These are phyloP conservation scores for Xerocomellus chrysenteron DNA, from an alignment of 768 basidiomycete species.

Conservation along the genomic window DNA sequence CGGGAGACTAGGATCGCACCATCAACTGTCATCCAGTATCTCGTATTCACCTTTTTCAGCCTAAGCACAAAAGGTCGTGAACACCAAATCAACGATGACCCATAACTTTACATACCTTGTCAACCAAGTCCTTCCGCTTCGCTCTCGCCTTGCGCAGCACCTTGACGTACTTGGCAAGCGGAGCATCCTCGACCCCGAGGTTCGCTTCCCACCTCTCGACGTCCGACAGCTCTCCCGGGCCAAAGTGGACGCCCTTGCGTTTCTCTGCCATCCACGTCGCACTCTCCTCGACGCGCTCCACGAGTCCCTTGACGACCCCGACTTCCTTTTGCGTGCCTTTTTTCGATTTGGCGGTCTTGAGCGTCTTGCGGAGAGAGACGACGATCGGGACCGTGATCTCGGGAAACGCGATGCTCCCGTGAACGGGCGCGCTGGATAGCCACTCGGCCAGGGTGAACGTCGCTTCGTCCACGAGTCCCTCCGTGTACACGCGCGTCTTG, in stretches of 20 bases:
- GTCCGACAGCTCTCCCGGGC: conserved; percentile 65
- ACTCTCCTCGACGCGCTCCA: conserved; percentile 88
- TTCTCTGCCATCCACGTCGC: conserved; percentile 72
- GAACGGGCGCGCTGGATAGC: conserved; percentile 66
- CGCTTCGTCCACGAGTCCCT: conserved; percentile 81
- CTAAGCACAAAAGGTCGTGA: conserved; percentile 34
- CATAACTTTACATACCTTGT: conserved; percentile 54
- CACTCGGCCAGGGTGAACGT: conserved; percentile 79
- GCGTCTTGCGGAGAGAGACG: conserved; percentile 64
- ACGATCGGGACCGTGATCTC: conserved; percentile 83
- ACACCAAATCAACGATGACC: conserved; percentile 17
- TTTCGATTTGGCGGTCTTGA: conserved; percentile 60
- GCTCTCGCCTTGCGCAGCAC: conserved; percentile 80
- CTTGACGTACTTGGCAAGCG: conserved; percentile 79
- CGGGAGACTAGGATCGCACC: too few relatives aligned
- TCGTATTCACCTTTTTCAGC: conserved; percentile 71
- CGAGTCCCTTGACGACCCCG: conserved; percentile 64
- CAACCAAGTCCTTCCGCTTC: conserved; percentile 63
- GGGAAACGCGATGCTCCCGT: conserved; percentile 90
- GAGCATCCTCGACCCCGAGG: conserved; percentile 64
- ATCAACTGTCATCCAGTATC: conserved; percentile 51
- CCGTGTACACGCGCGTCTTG: conserved; percentile 82
- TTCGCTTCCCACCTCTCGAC: conserved; percentile 73
- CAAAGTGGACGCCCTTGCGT: conserved; percentile 69
- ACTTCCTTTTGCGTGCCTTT: conserved; percentile 52